A percentile compares a stretch with the other conserved stretches of the same genome.
Evolutionary conservation across 257 asterid genomes (phyloP).

Genomic region (Orobanche coerulescens): DNA sequence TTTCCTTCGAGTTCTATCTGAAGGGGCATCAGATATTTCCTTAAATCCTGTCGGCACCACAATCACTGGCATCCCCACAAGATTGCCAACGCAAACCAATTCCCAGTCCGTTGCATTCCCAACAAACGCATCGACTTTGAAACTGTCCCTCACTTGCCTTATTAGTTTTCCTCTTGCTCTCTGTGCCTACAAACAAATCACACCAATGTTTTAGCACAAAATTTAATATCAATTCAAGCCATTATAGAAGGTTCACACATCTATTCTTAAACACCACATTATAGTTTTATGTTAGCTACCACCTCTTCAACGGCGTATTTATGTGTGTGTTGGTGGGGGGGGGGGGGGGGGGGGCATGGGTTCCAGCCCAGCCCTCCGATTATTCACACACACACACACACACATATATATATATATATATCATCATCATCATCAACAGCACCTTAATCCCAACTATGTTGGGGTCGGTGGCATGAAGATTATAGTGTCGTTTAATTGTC

Average conservation of each 20-base stretch:
- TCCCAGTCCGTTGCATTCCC: slow-evolving; percentile 92
- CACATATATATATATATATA: too few relatives aligned
- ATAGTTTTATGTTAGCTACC: too few relatives aligned
- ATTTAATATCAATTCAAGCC: background rate
- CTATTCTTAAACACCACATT: background rate
- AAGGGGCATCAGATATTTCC: slow-evolving; percentile 49
- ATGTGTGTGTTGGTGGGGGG: too few relatives aligned
- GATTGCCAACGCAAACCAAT: slow-evolving; percentile 70
- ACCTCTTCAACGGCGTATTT: too few relatives aligned
- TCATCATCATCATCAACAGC: too few relatives aligned
- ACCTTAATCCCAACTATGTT: too few relatives aligned
- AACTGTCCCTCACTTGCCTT: slow-evolving; percentile 52
- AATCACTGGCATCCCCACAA: slow-evolving; percentile 81
- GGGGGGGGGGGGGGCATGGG: too few relatives aligned
- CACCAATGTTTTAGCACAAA: too few relatives aligned
- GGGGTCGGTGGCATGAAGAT: too few relatives aligned
- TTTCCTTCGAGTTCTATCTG: slow-evolving; percentile 49
- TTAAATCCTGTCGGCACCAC: slow-evolving; percentile 76
- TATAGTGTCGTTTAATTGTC: too few relatives aligned
- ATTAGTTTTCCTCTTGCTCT: slow-evolving; percentile 77
- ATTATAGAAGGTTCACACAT: background rate
- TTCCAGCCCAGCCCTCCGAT: too few relatives aligned
- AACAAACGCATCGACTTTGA: slow-evolving; percentile 70
- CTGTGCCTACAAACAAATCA: slow-evolving; percentile 51
- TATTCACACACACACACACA: too few relatives aligned